phyloP scores from a whole-genome alignment of 208 protist genomes.

The Histomonas meleagridis region DNA sequence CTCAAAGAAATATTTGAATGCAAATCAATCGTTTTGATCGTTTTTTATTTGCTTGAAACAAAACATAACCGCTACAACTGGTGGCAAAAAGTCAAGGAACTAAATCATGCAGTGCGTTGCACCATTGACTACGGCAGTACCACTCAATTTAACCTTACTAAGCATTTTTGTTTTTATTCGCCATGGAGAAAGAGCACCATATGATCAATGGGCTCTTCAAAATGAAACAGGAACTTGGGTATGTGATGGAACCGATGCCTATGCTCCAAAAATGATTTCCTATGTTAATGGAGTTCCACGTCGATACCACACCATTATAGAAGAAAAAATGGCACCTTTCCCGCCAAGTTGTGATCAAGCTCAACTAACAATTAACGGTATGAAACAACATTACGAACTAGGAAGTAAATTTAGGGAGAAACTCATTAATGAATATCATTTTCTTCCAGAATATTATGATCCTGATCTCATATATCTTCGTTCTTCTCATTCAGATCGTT shows the following conservation, averaged over 20 bases:
- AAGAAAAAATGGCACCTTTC: not conserved
- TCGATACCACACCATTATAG: not conserved
- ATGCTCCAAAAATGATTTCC: not conserved
- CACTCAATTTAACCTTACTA: not conserved
- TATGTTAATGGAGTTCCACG: not conserved
- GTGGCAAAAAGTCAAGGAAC: no score
- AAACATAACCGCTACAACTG: no score
- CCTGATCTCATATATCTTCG: not conserved
- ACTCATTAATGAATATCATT: not conserved
- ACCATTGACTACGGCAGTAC: not conserved
- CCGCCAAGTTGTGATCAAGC: not conserved
- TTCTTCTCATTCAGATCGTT: not conserved
- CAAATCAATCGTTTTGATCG: no score
- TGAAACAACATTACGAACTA: not conserved
- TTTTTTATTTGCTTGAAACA: no score
- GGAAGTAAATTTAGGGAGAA: not conserved
- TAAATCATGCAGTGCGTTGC: not conserved
- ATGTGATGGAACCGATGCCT: not conserved
- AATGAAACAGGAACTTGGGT: constrained; percentile 24
- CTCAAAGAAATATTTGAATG: no score
- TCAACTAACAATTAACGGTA: not conserved
- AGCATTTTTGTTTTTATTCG: not conserved
- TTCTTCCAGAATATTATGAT: not conserved
- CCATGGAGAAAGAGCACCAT: not conserved
- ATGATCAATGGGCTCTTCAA: not conserved